phyloP scores from a whole-genome alignment of 2,329 filamentous ascomycete genomes.

The Stachybotrys chartarum region DNA sequence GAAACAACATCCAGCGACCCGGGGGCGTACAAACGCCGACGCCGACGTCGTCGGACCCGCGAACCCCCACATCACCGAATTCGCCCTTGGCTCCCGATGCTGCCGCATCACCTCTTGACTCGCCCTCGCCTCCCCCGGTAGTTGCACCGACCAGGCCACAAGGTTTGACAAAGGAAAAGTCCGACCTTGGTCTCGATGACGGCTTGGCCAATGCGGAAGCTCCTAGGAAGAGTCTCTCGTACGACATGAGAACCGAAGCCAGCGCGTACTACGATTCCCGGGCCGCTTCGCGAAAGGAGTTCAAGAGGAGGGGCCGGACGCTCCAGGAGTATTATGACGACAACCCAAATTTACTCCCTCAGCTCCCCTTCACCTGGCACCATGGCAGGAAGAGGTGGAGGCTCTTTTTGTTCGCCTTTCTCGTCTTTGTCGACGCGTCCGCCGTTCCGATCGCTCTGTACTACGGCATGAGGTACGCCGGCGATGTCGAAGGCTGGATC shows the following conservation, averaged over 20 bases:
- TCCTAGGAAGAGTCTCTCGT: slow-evolving; percentile 25
- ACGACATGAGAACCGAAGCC: slow-evolving; percentile 23
- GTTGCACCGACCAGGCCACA: not conserved
- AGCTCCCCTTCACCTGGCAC: slow-evolving; percentile 33
- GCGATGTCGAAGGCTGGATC: slow-evolving; percentile 29
- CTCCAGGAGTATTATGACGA: slow-evolving; percentile 32
- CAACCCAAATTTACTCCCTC: slow-evolving; percentile 28
- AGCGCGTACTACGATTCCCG: slow-evolving; percentile 32
- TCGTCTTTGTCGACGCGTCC: slow-evolving; percentile 37
- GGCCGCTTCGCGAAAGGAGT: slow-evolving; percentile 26
- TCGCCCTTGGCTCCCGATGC: not conserved
- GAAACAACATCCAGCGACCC: not conserved
- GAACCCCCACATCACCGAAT: slow-evolving; percentile 8
- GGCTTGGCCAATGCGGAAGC: slow-evolving; percentile 9
- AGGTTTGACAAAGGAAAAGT: not conserved
- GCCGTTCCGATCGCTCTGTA: slow-evolving; percentile 43
- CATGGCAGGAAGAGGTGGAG: slow-evolving; percentile 32
- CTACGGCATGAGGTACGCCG: slow-evolving; percentile 39
- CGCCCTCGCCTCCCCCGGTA: not conserved
- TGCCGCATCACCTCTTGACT: slow-evolving; percentile 4
- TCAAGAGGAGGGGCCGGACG: slow-evolving; percentile 23
- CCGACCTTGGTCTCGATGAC: not conserved
- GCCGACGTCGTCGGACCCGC: not conserved
- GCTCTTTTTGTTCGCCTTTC: slow-evolving; percentile 38
- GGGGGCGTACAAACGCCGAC: too few species aligned